Evolutionary conservation across 148 eudicot species (phyloP).

Genomic region (Rhododendron mucronatum): DNA sequence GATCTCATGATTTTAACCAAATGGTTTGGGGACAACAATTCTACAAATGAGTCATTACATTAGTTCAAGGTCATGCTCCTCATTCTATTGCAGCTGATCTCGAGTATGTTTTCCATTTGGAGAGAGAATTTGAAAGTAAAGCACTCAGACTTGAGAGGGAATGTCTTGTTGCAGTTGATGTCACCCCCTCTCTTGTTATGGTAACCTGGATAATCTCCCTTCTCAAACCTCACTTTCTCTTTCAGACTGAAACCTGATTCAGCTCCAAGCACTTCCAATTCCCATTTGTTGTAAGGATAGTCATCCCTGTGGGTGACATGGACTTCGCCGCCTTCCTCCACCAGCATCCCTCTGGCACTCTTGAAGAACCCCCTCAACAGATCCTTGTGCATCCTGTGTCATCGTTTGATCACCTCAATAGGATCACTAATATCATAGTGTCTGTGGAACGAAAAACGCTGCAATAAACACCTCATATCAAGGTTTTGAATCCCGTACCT

Average conservation of each 20-base stretch:
- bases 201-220: constrained; percentile 25
- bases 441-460: neutral
- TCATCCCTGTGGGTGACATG: constrained; percentile 29
- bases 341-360: constrained; percentile 29
- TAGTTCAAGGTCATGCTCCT: neutral
- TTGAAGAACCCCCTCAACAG: constrained; percentile 17
- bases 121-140: constrained; percentile 15
- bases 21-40: neutral
- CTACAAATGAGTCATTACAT: too few relatives aligned
- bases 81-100: neutral
- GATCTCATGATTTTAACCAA: neutral
- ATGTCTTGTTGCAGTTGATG: constrained; percentile 12
- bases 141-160: neutral
- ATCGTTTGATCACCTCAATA: neutral
- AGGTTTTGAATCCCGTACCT: neutral
- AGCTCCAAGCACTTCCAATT: constrained; percentile 12
- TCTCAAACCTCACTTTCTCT: constrained; percentile 17
- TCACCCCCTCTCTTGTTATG: constrained; percentile 26
- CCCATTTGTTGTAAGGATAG: constrained; percentile 18
- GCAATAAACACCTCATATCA: neutral
- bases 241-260: constrained; percentile 11
- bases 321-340: constrained; percentile 23
- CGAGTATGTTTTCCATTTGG: neutral
- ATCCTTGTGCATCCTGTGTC: constrained; percentile 15
- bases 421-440: too few relatives aligned